A percentile compares a stretch with the other conserved stretches of the same genome.
These are phyloP conservation scores for Cutaneotrichosporon sp. DNA, from an alignment of 1,284 basidiomycete genomes.

Conservation along the genomic window DNA sequence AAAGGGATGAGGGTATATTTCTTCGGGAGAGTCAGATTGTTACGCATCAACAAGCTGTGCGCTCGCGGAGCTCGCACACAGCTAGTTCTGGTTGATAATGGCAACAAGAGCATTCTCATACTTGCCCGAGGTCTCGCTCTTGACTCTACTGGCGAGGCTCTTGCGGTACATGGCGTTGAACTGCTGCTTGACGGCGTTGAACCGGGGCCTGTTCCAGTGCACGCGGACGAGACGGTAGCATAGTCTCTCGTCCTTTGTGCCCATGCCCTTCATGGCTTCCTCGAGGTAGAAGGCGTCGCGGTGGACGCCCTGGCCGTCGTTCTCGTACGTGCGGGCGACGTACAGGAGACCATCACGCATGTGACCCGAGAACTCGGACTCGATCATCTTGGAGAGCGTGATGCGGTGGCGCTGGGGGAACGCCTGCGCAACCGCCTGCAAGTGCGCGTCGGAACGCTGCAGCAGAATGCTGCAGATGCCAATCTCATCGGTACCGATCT, in stretches of 20 bases:
- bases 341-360: slow-evolving; percentile 44
- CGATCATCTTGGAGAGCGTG: slow-evolving; percentile 38
- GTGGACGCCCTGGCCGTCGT: slow-evolving; percentile 42
- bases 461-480: slow-evolving; percentile 46
- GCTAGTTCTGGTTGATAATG: slow-evolving; percentile 35
- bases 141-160: slow-evolving; percentile 34
- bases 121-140: slow-evolving; percentile 48
- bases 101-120: slow-evolving; percentile 39
- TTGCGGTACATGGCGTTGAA: slow-evolving; percentile 39
- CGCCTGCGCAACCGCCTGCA: slow-evolving; percentile 41
- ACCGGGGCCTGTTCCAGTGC: slow-evolving; percentile 48
- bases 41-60: too few relatives aligned
- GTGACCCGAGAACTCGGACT: slow-evolving; percentile 48
- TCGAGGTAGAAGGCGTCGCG: slow-evolving; percentile 43
- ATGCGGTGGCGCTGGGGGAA: slow-evolving; percentile 39
- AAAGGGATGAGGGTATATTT: too few relatives aligned
- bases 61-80: too few relatives aligned
- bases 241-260: slow-evolving; percentile 48
- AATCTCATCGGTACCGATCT: slow-evolving; percentile 49
- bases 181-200: slow-evolving; percentile 43
- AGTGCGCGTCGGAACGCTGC: slow-evolving; percentile 43
- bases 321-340: slow-evolving; percentile 41
- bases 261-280: slow-evolving; percentile 44
- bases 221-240: slow-evolving; percentile 43
- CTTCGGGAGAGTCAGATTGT: too few relatives aligned